phyloP scores from a whole-genome alignment of 805 yeast species.

The Priceomyces haplophilus region DNA sequence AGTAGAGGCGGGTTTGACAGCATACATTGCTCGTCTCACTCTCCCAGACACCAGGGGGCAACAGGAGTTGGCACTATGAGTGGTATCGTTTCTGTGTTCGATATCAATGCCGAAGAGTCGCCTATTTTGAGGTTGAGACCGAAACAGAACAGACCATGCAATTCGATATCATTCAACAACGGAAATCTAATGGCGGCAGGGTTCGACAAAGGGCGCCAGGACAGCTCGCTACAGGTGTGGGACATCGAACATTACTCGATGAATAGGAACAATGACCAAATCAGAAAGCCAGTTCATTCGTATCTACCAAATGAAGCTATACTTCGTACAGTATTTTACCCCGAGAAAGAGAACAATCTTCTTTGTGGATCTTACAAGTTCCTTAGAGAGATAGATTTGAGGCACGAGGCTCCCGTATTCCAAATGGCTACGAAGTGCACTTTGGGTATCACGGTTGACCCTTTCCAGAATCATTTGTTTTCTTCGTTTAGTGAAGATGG shows the following conservation, averaged over 20 bases:
- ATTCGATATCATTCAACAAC: conserved; percentile 65
- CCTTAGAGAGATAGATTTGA: conserved; percentile 71
- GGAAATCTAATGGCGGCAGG: conserved; percentile 72
- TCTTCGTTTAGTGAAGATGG: conserved; percentile 83
- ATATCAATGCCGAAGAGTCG: conserved; percentile 43
- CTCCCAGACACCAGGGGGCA: conserved; percentile 52
- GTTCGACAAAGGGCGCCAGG: conserved; percentile 73
- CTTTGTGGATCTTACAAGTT: conserved; percentile 76
- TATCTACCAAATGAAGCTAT: conserved; percentile 74
- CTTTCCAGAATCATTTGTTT: conserved; percentile 62
- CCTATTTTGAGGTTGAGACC: conserved; percentile 48
- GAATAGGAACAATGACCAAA: conserved; percentile 45
- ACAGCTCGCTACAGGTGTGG: conserved; percentile 76
- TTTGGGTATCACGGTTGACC: conserved; percentile 65
- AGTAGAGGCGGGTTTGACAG: conserved; percentile 63
- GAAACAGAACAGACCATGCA: conserved; percentile 70
- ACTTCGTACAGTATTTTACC: conserved; percentile 63
- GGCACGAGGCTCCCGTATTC: conserved; percentile 60
- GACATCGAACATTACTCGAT: conserved; percentile 61
- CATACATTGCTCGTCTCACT: conserved; percentile 65
- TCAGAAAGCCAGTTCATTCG: conserved; percentile 51
- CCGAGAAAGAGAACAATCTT: conserved; percentile 51
- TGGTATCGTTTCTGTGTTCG: conserved; percentile 63
- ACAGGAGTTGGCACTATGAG: conserved; percentile 73
- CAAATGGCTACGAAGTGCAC: conserved; percentile 77